Base-by-base conservation (phyloP, 1,139 yeast species). In the Debaryomyces udenii region DNA sequence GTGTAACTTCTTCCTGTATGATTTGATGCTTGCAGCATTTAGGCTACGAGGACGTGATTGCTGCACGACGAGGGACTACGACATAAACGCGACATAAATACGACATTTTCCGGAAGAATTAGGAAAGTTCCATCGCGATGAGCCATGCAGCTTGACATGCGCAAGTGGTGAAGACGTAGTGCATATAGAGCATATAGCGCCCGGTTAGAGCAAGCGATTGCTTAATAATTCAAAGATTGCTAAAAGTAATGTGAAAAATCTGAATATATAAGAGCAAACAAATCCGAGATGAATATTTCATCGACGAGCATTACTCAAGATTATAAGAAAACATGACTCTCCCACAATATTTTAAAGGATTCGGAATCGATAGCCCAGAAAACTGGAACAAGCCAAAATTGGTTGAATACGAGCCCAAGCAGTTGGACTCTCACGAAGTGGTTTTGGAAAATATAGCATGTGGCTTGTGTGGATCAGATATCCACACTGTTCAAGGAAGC, bases 401-500 rank as follows among this genome's bases (percentile, higher is more conserved):
- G 49, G 71, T 69, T 32, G 56, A 62, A 11, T 76, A 66, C 55
- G 57, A 56, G 24, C 72, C 73, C 38, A 72, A 74, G 48, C 59
- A 61, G 29, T 51, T 72, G 43, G 54, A 55, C 28, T 65, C 64
- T 16, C 53, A 63, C 39, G 78, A 72, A 52, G 74, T 80, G 23
- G 78, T 72, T 15, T 57, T 79, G 48, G 62, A 76, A 56, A 70
- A 56, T 50, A 60, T 66, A 40, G 68, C 69, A 40, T 78, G 86
- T 56, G 86, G 87, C 26, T 68, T 82, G 45, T 82, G 89, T 62
- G 86, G 84, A 23, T 68, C 81, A 9, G 85, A 80, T 52, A 56
- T 76, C 45, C 82, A 76, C 54, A 67, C 76, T 29, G 60, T 66
- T 35, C 55, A 59, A 40, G 82, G 80, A 24, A 74, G 70, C 45